Conservation (phyloP, 2,329 filamentous ascomycete species). For the Rachicladosporium sp. region DNA sequence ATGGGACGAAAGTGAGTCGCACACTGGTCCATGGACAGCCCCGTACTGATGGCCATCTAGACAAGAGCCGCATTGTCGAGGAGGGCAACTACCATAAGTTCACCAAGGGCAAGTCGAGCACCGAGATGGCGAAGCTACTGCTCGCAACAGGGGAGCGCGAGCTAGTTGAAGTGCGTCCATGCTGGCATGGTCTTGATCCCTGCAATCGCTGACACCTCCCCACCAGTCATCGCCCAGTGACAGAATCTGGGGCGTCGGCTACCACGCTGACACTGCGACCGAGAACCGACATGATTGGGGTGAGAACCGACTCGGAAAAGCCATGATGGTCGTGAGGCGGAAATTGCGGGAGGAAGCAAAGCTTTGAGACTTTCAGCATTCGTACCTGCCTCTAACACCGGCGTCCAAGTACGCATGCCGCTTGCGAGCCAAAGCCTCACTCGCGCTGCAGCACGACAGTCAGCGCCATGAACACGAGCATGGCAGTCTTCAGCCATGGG, state of each 20-base stretch:
- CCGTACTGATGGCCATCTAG: slow-evolving; percentile 11
- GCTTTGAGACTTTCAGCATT: too few species aligned
- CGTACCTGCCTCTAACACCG: too few species aligned
- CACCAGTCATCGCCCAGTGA: slow-evolving; percentile 40
- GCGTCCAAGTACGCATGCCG: too few species aligned
- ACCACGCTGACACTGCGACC: slow-evolving; percentile 38
- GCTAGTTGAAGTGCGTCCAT: slow-evolving; percentile 47
- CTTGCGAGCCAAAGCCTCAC: slow-evolving; percentile 28
- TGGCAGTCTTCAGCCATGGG: slow-evolving; percentile 90
- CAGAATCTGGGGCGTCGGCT: slow-evolving; percentile 56
- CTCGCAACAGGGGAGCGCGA: slow-evolving; percentile 47
- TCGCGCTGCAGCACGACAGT: slow-evolving; percentile 88
- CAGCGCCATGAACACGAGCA: slow-evolving; percentile 89
- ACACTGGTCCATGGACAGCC: too few species aligned
- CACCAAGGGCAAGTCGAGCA: slow-evolving; percentile 29
- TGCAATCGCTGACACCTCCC: neutral
- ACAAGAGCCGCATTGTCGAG: slow-evolving; percentile 44
- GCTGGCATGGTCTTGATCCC: neutral
- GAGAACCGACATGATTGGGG: slow-evolving; percentile 44
- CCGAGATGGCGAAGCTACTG: slow-evolving; percentile 36
- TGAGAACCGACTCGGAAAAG: slow-evolving; percentile 51
- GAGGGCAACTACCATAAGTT: slow-evolving; percentile 51
- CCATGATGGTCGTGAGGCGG: slow-evolving; percentile 46
- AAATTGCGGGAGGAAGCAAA: slow-evolving; percentile 33
- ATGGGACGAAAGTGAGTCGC: slow-evolving; percentile 40